phyloP scores from a whole-genome alignment of 2,329 filamentous ascomycete genomes.

The Daldinia sp. region DNA sequence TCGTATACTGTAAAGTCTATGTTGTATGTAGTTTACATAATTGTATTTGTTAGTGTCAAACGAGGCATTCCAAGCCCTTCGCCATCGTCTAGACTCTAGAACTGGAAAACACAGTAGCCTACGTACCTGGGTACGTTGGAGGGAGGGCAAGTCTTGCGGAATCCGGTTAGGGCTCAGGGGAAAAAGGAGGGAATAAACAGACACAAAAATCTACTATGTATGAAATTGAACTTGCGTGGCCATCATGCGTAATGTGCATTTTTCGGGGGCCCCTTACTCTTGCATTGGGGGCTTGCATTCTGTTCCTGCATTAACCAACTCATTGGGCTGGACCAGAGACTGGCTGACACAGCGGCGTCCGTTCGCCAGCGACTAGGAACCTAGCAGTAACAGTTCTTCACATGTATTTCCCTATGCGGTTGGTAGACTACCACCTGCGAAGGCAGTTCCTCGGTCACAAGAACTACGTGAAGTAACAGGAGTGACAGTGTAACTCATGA shows the following conservation, averaged over 20 bases:
- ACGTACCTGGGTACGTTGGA: too few relatives aligned
- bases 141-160: background rate
- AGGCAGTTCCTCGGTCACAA: background rate
- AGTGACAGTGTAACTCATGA: background rate
- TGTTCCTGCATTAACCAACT: constrained; percentile 42
- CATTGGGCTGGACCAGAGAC: constrained; percentile 19
- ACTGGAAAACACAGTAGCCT: constrained; percentile 1
- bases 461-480: background rate
- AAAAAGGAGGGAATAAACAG: background rate
- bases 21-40: constrained; percentile 20
- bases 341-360: constrained; percentile 26
- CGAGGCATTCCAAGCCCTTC: constrained; percentile 18
- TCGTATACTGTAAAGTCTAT: constrained; percentile 19
- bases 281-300: constrained; percentile 30
- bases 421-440: background rate
- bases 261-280: constrained; percentile 35
- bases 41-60: constrained; percentile 17
- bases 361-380: constrained; percentile 14
- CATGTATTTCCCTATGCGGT: background rate
- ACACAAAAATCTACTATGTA: background rate
- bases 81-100: constrained; percentile 7
- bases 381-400: background rate
- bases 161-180: background rate
- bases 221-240: constrained; percentile 16
- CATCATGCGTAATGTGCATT: constrained; percentile 9